A percentile compares a stretch with the other conserved stretches of the same genome.
Evolutionary conservation across 176 grass and related monocot genomes (phyloP).

Genomic region (Phyllostachys edulis): DNA sequence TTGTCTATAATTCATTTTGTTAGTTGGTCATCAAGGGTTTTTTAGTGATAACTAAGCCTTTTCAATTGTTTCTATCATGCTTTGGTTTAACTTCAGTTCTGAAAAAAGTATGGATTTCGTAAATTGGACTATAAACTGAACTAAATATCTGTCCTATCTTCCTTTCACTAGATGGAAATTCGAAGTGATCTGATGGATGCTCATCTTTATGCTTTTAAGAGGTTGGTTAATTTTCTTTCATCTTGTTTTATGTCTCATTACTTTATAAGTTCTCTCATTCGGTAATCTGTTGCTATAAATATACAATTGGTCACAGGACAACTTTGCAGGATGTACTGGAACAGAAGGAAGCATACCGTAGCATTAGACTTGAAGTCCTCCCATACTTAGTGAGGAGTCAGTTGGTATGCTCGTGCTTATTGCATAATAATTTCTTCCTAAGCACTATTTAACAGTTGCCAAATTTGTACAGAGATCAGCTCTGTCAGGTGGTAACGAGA

Average conservation of each 20-base stretch:
- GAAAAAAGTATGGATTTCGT: neutral
- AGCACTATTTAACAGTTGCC: conserved; percentile 23
- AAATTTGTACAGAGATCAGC: conserved; percentile 71
- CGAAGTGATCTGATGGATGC: conserved; percentile 98
- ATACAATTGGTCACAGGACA: conserved; percentile 51
- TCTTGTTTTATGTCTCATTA: conserved; percentile 4
- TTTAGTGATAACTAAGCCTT: neutral
- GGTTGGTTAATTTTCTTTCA: conserved; percentile 41
- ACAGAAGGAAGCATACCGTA: conserved; percentile 71
- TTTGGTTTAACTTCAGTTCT: neutral
- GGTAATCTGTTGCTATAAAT: conserved; percentile 9
- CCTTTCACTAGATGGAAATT: conserved; percentile 83
- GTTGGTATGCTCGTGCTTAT: conserved; percentile 63
- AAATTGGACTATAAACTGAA: conserved; percentile 12
- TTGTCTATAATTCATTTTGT: conserved; percentile 6
- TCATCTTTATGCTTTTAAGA: conserved; percentile 98
- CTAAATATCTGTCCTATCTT: conserved; percentile 34
- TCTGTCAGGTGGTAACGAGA: conserved; percentile 45
- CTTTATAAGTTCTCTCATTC: neutral
- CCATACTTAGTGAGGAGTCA: conserved; percentile 89
- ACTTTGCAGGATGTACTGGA: conserved; percentile 81
- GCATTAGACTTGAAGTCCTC: conserved; percentile 86
- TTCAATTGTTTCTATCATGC: neutral
- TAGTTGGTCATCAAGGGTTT: neutral
- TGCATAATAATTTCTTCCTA: neutral